Evolutionary conservation across 371 early-diverging fungal species (phyloP), one percentile per base, ranked within the genome.

Genomic region (Mucor plumbeus): DNA sequence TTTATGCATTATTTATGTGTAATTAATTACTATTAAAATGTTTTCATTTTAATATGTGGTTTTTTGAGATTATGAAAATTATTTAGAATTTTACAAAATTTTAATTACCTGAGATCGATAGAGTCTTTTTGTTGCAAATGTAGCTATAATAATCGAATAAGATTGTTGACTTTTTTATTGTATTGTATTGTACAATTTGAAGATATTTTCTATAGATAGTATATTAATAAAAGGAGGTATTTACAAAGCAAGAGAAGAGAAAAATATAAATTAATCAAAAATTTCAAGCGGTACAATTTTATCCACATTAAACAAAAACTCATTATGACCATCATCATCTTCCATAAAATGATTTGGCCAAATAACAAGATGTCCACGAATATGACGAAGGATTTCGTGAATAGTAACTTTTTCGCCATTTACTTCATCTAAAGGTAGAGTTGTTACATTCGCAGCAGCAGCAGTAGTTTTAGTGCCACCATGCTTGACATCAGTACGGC

Each of bases 271-370:
- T 75, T 78, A 88, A 39, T 84, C 80, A 75, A 88, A 89, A 1
- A 89, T 84, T 15, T 89, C 89, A 17, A 81, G 50, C 0, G 89
- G 89, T 1, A 81, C 79, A 26, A 88, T 44, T n/a, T 76, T 70
- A 72, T 89, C 89, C 15, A 76, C 77, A 57, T 67, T 72, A 59
- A 79, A 73, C 19, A 83, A 69, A 61, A 79, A 83, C 31, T 85
- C 86, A 35, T 72, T 69, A 7, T 76, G 73, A 47, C 80, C 53
- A 55, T 83, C 82, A 57, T 83, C 89, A n/a, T 81, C 64, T 59
- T 82, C 75, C 71, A 89, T 65, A 39, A 88, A 90, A 57, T 83
- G 77, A 19, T 74, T 73, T 39, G 90, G 88, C 75, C 85, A 85
- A 11, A 81, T 78, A 2, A 89, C 90, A 54, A 88, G 34, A 21